These are phyloP conservation scores for Exsudoporus floridanus DNA, from an alignment of 1,284 basidiomycete species.

Conservation along the genomic window DNA sequence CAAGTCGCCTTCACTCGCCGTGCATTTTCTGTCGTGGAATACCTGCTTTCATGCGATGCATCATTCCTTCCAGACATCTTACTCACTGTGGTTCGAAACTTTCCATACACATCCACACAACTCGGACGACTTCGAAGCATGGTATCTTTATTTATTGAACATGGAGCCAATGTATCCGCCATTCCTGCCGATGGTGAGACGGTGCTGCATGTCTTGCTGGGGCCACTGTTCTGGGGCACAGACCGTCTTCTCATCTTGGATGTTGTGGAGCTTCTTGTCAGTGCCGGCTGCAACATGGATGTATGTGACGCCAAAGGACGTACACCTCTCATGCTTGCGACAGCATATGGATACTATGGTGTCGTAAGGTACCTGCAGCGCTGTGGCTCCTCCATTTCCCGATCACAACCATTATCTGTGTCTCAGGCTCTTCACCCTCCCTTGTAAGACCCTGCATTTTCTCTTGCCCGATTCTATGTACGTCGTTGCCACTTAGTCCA, in stretches of 20 bases:
- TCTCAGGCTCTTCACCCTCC: too few relatives aligned
- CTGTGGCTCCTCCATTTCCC: background rate
- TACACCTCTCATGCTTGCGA: background rate
- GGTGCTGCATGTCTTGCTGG: background rate
- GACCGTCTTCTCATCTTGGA: too few relatives aligned
- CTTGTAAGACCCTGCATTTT: too few relatives aligned
- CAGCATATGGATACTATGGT: fast-evolving
- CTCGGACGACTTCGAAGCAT: too few relatives aligned
- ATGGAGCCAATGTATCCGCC: background rate
- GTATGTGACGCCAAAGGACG: background rate
- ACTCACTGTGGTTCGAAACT: too few relatives aligned
- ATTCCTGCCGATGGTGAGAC: background rate
- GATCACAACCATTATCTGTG: too few relatives aligned
- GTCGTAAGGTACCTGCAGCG: background rate
- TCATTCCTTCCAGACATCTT: background rate
- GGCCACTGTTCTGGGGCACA: too few relatives aligned
- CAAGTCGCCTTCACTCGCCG: background rate
- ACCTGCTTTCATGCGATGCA: background rate
- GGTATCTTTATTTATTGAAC: background rate
- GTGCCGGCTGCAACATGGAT: background rate
- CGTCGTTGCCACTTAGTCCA: too few relatives aligned
- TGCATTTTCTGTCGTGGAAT: background rate
- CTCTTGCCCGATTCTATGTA: too few relatives aligned
- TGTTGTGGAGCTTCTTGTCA: background rate
- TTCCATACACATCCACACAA: too few relatives aligned